Percentiles rank a stretch among this genome's conserved stretches.
phyloP scores from a whole-genome alignment of 805 yeast species.

The Starmerella apicola region DNA sequence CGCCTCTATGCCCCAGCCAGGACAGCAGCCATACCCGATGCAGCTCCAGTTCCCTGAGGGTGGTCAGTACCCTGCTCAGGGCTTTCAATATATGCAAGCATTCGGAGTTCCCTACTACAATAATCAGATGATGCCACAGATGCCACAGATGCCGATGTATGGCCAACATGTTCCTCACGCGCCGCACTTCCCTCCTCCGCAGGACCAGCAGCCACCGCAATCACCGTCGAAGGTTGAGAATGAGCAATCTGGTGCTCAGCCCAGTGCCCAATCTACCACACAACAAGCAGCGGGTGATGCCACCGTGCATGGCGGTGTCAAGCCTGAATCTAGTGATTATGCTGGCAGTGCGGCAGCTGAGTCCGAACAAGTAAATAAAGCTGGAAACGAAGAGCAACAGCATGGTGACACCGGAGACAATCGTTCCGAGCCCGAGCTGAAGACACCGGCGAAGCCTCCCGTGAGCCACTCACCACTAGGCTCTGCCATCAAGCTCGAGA shows the following conservation, averaged over 20 bases:
- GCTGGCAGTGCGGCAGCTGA: no score
- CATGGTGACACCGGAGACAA: background rate
- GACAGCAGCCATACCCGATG: constrained; percentile 5
- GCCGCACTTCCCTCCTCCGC: constrained; percentile 6
- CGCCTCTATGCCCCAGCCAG: no score
- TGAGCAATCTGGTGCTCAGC: background rate
- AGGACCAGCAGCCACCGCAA: constrained; percentile 2
- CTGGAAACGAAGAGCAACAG: background rate
- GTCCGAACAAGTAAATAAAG: background rate
- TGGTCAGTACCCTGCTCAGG: constrained; percentile 4
- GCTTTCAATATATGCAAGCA: constrained; percentile 11
- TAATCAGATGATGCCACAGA: no score
- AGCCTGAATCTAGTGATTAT: no score
- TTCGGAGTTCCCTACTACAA: constrained; percentile 11
- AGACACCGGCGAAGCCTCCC: constrained; percentile 15
- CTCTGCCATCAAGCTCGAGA: constrained; percentile 17
- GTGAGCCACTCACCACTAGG: constrained; percentile 3
- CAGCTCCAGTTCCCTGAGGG: constrained; percentile 5
- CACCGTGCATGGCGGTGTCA: background rate
- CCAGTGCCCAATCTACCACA: background rate
- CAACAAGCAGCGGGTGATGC: background rate
- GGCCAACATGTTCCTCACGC: background rate
- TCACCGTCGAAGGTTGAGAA: background rate
- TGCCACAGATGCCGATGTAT: constrained; percentile 8
- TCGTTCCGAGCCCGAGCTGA: constrained; percentile 1